These are phyloP conservation scores for Sphaceloma murrayae DNA, from an alignment of 2,329 filamentous ascomycete species.

Conservation along the genomic window DNA sequence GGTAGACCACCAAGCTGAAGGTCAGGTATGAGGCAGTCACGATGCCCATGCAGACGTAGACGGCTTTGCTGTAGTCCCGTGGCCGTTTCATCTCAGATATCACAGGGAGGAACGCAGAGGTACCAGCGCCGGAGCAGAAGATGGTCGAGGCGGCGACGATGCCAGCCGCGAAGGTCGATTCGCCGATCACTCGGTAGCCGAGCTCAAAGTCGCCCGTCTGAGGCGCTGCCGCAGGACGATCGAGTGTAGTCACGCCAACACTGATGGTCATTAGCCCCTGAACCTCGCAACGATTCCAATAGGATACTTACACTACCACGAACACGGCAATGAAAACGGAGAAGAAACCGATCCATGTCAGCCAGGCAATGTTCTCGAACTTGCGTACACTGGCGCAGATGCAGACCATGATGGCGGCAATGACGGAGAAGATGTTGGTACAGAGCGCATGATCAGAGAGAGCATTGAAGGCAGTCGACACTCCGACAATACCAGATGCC, in stretches of 20 bases:
- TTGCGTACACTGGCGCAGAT: slow-evolving; percentile 46
- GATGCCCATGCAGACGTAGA: slow-evolving; percentile 50
- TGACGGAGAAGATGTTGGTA: slow-evolving; percentile 48
- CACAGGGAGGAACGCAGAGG: slow-evolving; percentile 53
- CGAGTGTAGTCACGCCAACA: slow-evolving; percentile 45
- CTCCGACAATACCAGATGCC: slow-evolving; percentile 50
- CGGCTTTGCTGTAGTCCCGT: slow-evolving; percentile 50
- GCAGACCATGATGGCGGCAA: slow-evolving; percentile 44
- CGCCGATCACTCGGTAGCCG: slow-evolving; percentile 47
- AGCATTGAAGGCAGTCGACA: slow-evolving; percentile 51
- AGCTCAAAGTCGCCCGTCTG: slow-evolving; percentile 50
- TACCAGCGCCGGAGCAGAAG: slow-evolving; percentile 51
- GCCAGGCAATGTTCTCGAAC: slow-evolving; percentile 51
- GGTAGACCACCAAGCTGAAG: slow-evolving; percentile 52
- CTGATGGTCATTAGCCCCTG: neutral
- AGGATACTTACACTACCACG: slow-evolving; percentile 30
- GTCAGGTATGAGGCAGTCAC: slow-evolving; percentile 49
- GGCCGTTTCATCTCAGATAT: slow-evolving; percentile 57
- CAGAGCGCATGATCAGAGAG: slow-evolving; percentile 50
- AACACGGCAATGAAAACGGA: slow-evolving; percentile 46
- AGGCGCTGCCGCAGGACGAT: slow-evolving; percentile 52
- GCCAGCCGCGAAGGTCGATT: slow-evolving; percentile 49
- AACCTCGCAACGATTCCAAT: neutral
- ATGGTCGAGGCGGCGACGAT: slow-evolving; percentile 51
- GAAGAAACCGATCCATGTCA: slow-evolving; percentile 52